Percentiles rank a stretch among this genome's conserved stretches.
These are phyloP conservation scores for Pseudopyricularia cyperi DNA, from an alignment of 2,329 filamentous ascomycete species.

Conservation along the genomic window DNA sequence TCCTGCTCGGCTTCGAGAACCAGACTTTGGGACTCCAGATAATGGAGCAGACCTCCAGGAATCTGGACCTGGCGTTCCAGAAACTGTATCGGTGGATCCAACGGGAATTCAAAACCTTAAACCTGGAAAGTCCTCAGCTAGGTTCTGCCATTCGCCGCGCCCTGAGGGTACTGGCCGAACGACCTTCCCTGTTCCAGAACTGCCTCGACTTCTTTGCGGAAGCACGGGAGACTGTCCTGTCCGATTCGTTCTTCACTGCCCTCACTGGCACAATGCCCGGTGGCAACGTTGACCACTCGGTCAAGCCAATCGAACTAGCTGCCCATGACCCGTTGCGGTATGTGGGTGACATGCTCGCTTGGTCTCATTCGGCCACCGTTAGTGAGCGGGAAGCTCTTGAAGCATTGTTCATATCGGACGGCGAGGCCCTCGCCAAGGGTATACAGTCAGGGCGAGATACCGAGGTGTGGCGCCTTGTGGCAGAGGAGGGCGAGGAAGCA, in stretches of 20 bases:
- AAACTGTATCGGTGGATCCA: conserved; percentile 95
- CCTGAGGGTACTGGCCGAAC: conserved; percentile 74
- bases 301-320: conserved; percentile 87
- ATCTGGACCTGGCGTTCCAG: conserved; percentile 81
- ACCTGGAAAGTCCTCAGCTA: conserved; percentile 90
- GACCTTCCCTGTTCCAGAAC: conserved; percentile 81
- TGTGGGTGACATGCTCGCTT: conserved; percentile 93
- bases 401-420: conserved; percentile 79
- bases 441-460: conserved; percentile 69
- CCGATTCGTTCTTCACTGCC: conserved; percentile 79
- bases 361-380: conserved; percentile 88
- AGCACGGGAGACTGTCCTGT: conserved; percentile 72
- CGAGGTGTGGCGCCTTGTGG: conserved; percentile 66
- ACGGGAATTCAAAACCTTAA: conserved; percentile 79
- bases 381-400: conserved; percentile 89
- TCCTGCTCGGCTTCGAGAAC: conserved; percentile 79
- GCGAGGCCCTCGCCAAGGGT: conserved; percentile 73
- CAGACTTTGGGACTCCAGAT: conserved; percentile 80
- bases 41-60: conserved; percentile 79
- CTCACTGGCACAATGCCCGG: conserved; percentile 59
- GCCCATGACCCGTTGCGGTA: conserved; percentile 89
- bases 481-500: conserved; percentile 40
- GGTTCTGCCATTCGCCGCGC: conserved; percentile 72
- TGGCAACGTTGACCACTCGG: conserved; percentile 38
- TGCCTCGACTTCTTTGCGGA: conserved; percentile 91